Base-by-base conservation (phyloP, 1,284 basidiomycete genomes). In the Naganishia cerealis region DNA sequence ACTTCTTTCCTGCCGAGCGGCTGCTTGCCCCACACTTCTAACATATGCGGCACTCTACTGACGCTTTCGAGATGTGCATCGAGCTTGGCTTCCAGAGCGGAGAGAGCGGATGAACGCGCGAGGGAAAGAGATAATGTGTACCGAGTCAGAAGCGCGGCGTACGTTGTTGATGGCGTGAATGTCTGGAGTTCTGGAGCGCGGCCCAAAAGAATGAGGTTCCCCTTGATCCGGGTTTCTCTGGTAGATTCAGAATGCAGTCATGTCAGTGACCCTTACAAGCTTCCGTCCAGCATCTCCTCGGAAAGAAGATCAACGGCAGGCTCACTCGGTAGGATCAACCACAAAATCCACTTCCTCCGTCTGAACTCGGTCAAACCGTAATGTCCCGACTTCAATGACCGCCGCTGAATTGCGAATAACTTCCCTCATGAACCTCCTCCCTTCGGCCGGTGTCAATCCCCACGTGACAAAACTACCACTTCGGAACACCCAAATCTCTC, bases 301-400 rank as follows among this genome's bases (percentile, higher is more conserved):
- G 12, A 16, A 57, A 50, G 18, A 24, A 9, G 18, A 21, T 16
- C 5, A 50, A 61, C 16, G n/a, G 39, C 6, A 21, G 13, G 84
- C 87, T 78, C 78, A 92, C 89, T 93, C 90, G 67, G 83, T 87
- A 39, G 90, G 89, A 80, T 94, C 92, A 29, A 89, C 88, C 9
- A 92, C 90, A 80, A 93, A 94, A 76, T 94, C 92, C 43, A 94
- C 84, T 73, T 93, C 91, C 75, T 94, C 92, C 24, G 90, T 90
- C 82, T 94, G 91, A 36, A 86, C 83, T 65, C 90, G 90, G 48
- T 79, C 83, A 40, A 70, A 69, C 0, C 71, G 65, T 61, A 93
- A 80, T 1, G 85, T 83, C 1, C 83, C 85, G 1, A 90, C 79
- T 78, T 91, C 87, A 18, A 87, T 83, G 1, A 84, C 82, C 0